Conservation (phyloP, 2,329 filamentous ascomycete species). For the Fusarium sp. region DNA sequence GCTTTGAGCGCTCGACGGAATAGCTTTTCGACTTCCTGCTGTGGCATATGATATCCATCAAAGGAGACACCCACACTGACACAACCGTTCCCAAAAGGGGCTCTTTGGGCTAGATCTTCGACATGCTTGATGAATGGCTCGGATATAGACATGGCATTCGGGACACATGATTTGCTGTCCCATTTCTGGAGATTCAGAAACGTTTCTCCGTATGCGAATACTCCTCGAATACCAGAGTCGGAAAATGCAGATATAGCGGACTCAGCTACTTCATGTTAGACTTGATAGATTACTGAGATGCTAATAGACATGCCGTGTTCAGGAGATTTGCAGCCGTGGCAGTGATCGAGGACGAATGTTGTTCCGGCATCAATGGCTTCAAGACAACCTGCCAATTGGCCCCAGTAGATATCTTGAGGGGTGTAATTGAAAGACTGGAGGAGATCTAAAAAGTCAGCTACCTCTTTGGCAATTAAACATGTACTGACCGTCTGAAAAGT, state of each 20-base stretch:
- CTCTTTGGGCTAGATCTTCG: neutral
- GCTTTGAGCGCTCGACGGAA: neutral
- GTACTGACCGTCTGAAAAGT: neutral
- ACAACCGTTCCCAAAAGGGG: neutral
- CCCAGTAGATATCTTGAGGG: neutral
- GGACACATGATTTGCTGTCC: neutral
- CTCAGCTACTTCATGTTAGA: neutral
- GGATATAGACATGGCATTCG: neutral
- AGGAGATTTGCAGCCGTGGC: neutral
- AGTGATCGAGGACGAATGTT: neutral
- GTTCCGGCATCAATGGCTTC: neutral
- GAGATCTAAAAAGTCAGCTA: neutral
- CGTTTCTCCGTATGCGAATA: neutral
- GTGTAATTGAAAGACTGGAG: neutral
- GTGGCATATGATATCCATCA: neutral
- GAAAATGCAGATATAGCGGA: neutral
- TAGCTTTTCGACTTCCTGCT: neutral
- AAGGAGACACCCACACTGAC: neutral
- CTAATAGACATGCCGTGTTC: neutral
- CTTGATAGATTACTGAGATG: rapidly evolving
- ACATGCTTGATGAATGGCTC: neutral
- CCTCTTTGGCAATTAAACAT: neutral
- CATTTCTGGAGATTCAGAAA: neutral
- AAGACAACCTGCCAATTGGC: neutral
- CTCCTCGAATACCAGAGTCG: neutral